Evolutionary conservation across 2,329 filamentous ascomycete species (phyloP), one percentile per base, ranked within the genome.

Genomic region (Penicillium sclerotiorum): DNA sequence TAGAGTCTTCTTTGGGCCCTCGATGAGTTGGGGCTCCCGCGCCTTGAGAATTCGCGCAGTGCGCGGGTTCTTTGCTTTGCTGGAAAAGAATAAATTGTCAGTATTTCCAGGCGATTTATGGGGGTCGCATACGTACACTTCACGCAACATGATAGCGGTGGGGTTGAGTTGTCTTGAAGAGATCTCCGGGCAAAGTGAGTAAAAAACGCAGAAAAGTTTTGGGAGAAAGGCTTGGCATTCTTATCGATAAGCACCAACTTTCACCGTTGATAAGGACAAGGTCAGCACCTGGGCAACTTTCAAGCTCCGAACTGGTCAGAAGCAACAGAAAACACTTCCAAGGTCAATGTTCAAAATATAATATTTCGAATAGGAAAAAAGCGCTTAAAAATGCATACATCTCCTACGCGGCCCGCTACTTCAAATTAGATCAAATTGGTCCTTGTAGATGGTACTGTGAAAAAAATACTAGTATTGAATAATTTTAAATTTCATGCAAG

Each of bases 41-140:
- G 95, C 93, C 71, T 95, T 94, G 68, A 97, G 86, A 58, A 90
- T 92, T 63, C 94, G 88, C 81, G 96, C 96, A 50, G 91, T 94
- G 79, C 94, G 91, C 62, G 93, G 91, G 74, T 86, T 89, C 64
- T 86, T 85, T 51, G 87, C 83, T 76, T 86, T 86, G 57, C 83
- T 86, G 44, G n/a, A 52, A 43, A 50, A 36, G 1, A 25, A 17
- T 22, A 13, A 9, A 45, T 50, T 42, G n/a, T n/a, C n/a, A 50
- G 37, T 30, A 35, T 37, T 28, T 39, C 18, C 1, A 13, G 13
- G 18, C 30, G n/a, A 15, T 9, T 18, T 4, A 46, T 12, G 8
- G 20, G 15, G 30, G 13, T 30, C 23, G n/a, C 2, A 46, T 33
- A 65, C 71, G 57, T 64, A 75, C 73, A 75, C 69, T 72, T 75